Percentiles rank a stretch among this genome's conserved stretches.
phyloP scores from a whole-genome alignment of 164 flowering plant species.

The Kalanchoe fedtschenkoi region DNA sequence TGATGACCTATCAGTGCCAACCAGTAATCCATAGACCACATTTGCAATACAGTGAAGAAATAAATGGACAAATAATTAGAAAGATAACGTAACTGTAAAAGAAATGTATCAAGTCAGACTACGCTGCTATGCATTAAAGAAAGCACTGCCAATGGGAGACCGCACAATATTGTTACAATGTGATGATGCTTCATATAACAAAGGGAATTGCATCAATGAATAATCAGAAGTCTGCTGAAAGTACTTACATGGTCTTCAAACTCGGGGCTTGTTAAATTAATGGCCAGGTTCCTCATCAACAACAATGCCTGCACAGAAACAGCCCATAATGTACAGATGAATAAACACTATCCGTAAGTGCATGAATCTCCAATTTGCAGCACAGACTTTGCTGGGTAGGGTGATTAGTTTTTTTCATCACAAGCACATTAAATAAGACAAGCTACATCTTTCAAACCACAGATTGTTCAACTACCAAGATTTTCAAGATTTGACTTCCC shows the following conservation, averaged over 20 bases:
- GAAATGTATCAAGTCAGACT: too few species aligned
- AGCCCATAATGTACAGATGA: background rate
- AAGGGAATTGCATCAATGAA: background rate
- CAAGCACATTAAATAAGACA: background rate
- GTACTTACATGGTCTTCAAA: constrained; percentile 36
- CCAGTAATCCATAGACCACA: too few species aligned
- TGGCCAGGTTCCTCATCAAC: constrained; percentile 33
- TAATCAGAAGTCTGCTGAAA: background rate
- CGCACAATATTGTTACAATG: too few species aligned
- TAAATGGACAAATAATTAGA: too few species aligned
- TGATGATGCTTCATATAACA: background rate
- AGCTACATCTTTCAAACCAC: background rate
- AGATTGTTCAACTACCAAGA: background rate
- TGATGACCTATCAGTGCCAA: too few species aligned
- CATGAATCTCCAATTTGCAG: background rate
- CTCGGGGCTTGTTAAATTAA: constrained; percentile 29
- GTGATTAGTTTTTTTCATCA: too few species aligned
- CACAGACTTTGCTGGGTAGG: background rate
- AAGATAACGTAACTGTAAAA: too few species aligned
- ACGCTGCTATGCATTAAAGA: too few species aligned
- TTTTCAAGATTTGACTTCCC: background rate
- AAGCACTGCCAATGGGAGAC: too few species aligned
- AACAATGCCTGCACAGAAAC: constrained; percentile 19
- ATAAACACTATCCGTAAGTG: background rate
- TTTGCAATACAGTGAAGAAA: too few species aligned